These are phyloP conservation scores for Diplosphaera chodatii DNA, from an alignment of 139 green algal genomes.

Conservation along the genomic window DNA sequence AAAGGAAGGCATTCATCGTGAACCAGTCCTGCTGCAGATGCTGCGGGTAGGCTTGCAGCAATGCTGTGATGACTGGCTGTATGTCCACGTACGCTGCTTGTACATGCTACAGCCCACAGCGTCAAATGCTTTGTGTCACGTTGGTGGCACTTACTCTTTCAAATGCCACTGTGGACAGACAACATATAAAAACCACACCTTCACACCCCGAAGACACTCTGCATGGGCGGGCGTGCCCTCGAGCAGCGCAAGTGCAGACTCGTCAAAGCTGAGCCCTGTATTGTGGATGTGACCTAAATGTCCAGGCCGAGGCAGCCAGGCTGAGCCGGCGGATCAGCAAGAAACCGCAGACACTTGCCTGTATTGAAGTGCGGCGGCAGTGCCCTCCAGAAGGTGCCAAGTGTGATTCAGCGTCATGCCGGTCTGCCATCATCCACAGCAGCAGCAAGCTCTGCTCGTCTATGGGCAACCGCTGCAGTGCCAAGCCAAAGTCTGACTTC, in stretches of 20 bases:
- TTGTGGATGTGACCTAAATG: too few relatives aligned
- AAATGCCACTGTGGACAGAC: too few relatives aligned
- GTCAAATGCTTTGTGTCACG: too few relatives aligned
- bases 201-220: constrained; percentile 13
- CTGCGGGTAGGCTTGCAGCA: constrained; percentile 41
- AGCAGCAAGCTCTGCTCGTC: constrained; percentile 24
- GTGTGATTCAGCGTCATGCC: constrained; percentile 34
- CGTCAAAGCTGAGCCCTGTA: constrained; percentile 21
- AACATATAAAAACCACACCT: too few relatives aligned
- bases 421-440: constrained; percentile 54
- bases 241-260: constrained; percentile 16
- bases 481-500: background rate
- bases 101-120: constrained; percentile 31
- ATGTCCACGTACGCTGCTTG: constrained; percentile 21
- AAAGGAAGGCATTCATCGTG: constrained; percentile 38
- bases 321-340: too few relatives aligned
- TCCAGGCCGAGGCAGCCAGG: too few relatives aligned
- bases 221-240: constrained; percentile 15
- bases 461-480: background rate
- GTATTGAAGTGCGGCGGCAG: constrained; percentile 35
- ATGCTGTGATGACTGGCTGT: constrained; percentile 14
- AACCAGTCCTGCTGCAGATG: constrained; percentile 38
- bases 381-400: constrained; percentile 33
- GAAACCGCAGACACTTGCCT: too few relatives aligned
- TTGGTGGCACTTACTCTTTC: too few relatives aligned